Conservation (phyloP, 768 basidiomycete genomes). For the Glaciozyma martinii region DNA sequence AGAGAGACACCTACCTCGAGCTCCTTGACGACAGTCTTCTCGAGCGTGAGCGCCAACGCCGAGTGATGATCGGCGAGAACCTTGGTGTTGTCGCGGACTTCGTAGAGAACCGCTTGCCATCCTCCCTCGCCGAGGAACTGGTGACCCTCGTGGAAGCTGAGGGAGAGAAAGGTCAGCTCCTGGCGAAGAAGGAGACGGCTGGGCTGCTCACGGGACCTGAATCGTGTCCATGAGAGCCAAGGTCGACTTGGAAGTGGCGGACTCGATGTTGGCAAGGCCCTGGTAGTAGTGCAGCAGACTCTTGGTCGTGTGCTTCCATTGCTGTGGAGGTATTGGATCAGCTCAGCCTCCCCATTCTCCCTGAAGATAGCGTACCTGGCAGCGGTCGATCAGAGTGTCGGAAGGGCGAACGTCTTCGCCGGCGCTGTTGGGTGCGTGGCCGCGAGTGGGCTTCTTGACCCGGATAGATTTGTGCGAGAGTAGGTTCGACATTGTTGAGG, state of each 20-base stretch:
- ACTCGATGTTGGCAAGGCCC: constrained; percentile 28
- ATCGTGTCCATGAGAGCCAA: constrained; percentile 26
- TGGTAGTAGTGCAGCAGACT: constrained; percentile 24
- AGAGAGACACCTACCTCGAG: constrained; percentile 15
- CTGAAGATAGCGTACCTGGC: constrained; percentile 1
- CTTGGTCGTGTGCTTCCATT: constrained; percentile 26
- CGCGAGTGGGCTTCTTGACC: constrained; percentile 24
- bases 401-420: constrained; percentile 18
- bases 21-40: constrained; percentile 21
- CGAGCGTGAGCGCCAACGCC: constrained; percentile 21
- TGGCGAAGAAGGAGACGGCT: not conserved
- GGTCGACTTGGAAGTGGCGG: constrained; percentile 21
- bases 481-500: constrained; percentile 11
- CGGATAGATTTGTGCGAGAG: constrained; percentile 22
- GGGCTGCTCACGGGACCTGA: constrained; percentile 23
- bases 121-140: constrained; percentile 29
- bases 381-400: constrained; percentile 24
- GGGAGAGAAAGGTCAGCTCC: not conserved
- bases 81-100: constrained; percentile 30
- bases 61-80: constrained; percentile 28
- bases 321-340: not conserved
- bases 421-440: constrained; percentile 15
- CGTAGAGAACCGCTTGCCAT: constrained; percentile 42
- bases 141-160: constrained; percentile 31
- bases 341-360: not conserved